Percentiles rank a stretch among this genome's conserved stretches.
Conservation (phyloP, 345 rosid genomes). For the Gossypium sturtianum region DNA sequence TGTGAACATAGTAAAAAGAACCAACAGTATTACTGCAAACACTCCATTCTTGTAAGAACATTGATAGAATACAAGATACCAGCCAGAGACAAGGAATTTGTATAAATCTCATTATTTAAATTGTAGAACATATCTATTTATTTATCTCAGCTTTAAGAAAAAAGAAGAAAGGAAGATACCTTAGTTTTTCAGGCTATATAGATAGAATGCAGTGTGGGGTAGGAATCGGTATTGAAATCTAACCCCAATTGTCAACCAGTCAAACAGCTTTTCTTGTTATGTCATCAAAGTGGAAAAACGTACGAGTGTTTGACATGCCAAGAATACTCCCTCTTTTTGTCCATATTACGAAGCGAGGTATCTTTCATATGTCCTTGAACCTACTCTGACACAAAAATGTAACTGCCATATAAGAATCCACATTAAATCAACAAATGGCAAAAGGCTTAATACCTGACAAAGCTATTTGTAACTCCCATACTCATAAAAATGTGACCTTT, state of each 20-base stretch:
- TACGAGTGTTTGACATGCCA: background rate
- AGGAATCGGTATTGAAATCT: background rate
- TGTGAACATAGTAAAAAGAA: background rate
- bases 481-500: background rate
- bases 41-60: background rate
- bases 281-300: background rate
- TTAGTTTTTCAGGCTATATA: background rate
- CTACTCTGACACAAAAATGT: constrained; percentile 5
- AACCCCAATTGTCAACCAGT: background rate
- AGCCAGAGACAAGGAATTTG: background rate
- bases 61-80: background rate
- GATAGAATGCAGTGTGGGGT: background rate
- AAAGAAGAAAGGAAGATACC: background rate
- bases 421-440: constrained; percentile 8
- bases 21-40: background rate
- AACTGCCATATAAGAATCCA: constrained; percentile 13
- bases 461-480: background rate
- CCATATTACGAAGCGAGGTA: constrained; percentile 12
- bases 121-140: background rate
- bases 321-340: constrained; percentile 1
- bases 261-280: background rate
- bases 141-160: background rate
- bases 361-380: constrained; percentile 2
- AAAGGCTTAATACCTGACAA: background rate
- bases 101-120: background rate